Evolutionary conservation across 2,329 filamentous ascomycete species (phyloP).

Genomic region (Dactylellina sp.): DNA sequence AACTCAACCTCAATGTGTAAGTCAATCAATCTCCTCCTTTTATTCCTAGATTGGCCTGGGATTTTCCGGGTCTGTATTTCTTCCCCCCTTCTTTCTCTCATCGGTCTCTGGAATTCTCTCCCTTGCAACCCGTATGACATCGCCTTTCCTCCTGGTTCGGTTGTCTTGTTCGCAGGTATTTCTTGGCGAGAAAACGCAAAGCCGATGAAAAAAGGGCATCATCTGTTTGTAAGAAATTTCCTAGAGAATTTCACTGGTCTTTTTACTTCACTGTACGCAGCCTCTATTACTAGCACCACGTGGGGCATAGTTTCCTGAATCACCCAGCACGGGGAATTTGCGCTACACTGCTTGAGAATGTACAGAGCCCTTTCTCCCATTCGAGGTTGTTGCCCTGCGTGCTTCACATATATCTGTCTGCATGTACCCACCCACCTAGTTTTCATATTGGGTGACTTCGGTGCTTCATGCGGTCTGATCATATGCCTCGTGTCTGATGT

Average conservation of each 20-base stretch:
- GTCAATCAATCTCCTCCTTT: conserved; percentile 22
- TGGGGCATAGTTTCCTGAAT: conserved; percentile 5
- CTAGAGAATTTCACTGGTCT: background rate
- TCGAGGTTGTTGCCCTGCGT: too few species aligned
- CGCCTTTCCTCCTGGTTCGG: conserved; percentile 17
- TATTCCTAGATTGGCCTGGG: background rate
- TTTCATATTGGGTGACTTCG: background rate
- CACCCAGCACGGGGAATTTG: background rate
- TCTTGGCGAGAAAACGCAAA: conserved; percentile 39
- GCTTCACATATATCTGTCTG: too few species aligned
- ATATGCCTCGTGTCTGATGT: conserved; percentile 27
- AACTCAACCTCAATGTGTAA: conserved; percentile 53
- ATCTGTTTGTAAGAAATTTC: background rate
- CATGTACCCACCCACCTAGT: conserved; percentile 14
- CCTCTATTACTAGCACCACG: conserved; percentile 9
- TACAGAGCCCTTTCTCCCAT: too few species aligned
- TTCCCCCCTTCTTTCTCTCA: conserved; percentile 23
- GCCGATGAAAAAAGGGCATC: conserved; percentile 13
- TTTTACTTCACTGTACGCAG: conserved; percentile 4
- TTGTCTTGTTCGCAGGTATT: conserved; percentile 22
- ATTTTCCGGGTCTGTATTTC: conserved; percentile 23
- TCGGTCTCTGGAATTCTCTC: conserved; percentile 19
- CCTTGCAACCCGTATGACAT: conserved; percentile 39
- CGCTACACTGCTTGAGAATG: too few species aligned
- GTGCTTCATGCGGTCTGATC: conserved; percentile 40